Conservation (phyloP, 148 eudicot species). For the Fagopyrum esculentum region DNA sequence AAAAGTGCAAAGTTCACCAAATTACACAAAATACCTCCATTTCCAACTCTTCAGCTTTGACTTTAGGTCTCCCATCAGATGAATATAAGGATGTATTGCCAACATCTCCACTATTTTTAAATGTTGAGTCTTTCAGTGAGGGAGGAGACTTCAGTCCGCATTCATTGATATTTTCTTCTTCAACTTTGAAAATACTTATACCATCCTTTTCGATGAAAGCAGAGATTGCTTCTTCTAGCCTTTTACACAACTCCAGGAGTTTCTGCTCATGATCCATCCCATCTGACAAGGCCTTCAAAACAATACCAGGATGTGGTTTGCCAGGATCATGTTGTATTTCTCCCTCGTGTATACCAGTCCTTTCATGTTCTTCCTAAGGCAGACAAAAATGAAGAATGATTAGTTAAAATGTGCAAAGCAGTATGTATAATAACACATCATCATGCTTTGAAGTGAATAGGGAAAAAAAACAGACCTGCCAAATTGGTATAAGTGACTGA, state of each 20-base stretch:
- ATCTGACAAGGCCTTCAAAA: conserved; percentile 46
- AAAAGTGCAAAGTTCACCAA: background rate
- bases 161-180: background rate
- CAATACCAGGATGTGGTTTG: conserved; percentile 63
- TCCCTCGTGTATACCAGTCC: conserved; percentile 54
- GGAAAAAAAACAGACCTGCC: conserved; percentile 65
- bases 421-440: background rate
- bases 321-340: conserved; percentile 43
- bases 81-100: background rate
- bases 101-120: background rate
- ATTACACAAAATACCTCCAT: background rate
- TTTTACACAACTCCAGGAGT: conserved; percentile 35
- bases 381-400: conserved; percentile 9
- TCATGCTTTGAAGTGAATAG: background rate
- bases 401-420: background rate
- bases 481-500: conserved; percentile 89
- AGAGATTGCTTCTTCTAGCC: conserved; percentile 22
- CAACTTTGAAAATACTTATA: conserved; percentile 3
- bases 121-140: background rate
- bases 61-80: conserved; percentile 3
- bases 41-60: conserved; percentile 4
- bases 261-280: conserved; percentile 45
- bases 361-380: conserved; percentile 66
- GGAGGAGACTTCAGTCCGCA: background rate
- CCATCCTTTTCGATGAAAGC: conserved; percentile 23